Evolutionary conservation across 192 early-diverging fungal genomes (phyloP).

Genomic region (Lobosporangium transversale): DNA sequence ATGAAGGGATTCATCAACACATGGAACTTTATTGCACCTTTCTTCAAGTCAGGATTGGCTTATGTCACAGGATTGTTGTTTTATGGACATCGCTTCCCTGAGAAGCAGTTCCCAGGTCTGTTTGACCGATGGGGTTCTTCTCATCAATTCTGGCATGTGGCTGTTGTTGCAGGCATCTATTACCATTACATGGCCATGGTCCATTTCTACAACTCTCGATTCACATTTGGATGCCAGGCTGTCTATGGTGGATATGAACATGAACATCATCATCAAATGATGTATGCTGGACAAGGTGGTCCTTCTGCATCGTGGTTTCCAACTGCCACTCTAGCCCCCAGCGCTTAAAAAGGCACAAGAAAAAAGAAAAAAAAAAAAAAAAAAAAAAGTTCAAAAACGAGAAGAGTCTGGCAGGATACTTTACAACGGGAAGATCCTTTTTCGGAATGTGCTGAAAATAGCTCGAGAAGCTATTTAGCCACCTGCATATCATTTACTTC

Average conservation of each 20-base stretch:
- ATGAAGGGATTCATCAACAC: slow-evolving; percentile 56
- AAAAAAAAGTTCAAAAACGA: too few relatives aligned
- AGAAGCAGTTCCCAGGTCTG: slow-evolving; percentile 66
- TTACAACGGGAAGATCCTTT: too few relatives aligned
- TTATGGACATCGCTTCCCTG: slow-evolving; percentile 71
- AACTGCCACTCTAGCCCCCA: background rate
- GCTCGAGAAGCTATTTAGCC: too few relatives aligned
- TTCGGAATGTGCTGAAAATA: too few relatives aligned
- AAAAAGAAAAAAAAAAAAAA: too few relatives aligned
- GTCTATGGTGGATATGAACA: slow-evolving; percentile 51
- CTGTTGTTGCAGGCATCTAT: slow-evolving; percentile 70
- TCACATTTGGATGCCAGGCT: slow-evolving; percentile 58
- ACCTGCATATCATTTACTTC: too few relatives aligned
- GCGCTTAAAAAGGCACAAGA: slow-evolving; percentile 23
- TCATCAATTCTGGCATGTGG: slow-evolving; percentile 72
- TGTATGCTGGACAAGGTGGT: background rate
- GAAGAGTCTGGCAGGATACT: too few relatives aligned
- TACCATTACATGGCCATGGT: slow-evolving; percentile 69
- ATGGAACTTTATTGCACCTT: slow-evolving; percentile 58
- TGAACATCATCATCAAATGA: background rate
- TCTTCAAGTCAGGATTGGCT: slow-evolving; percentile 60
- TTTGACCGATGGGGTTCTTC: slow-evolving; percentile 69
- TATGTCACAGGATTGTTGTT: slow-evolving; percentile 69
- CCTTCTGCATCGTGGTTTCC: slow-evolving; percentile 24
- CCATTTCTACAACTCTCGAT: slow-evolving; percentile 62